phyloP scores from a whole-genome alignment of 2,329 filamentous ascomycete genomes.

The Alternaria consortialis region DNA sequence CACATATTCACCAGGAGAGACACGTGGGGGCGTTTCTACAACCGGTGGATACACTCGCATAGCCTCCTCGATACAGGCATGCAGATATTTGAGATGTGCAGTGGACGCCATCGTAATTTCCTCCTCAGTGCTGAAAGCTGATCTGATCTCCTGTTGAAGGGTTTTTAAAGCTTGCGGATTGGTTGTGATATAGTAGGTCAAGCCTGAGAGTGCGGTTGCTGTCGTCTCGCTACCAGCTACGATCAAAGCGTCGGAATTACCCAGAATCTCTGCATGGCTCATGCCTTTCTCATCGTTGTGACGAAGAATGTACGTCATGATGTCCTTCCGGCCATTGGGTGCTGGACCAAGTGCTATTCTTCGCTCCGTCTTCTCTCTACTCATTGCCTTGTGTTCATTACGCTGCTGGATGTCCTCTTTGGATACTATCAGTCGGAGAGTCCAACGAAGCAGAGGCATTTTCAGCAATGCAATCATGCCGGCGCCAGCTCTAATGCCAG shows the following conservation, averaged over 20 bases:
- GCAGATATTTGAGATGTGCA: conserved; percentile 23
- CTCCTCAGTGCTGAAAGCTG: conserved; percentile 10
- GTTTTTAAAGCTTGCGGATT: conserved; percentile 19
- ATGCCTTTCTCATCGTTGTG: conserved; percentile 24
- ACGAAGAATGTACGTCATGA: conserved; percentile 21
- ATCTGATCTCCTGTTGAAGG: conserved; percentile 18
- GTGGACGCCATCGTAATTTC: conserved; percentile 17
- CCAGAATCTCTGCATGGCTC: conserved; percentile 40
- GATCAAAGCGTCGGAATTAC: conserved; percentile 43
- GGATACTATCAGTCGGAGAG: background rate
- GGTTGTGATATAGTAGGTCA: conserved; percentile 12
- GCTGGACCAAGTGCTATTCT: conserved; percentile 6
- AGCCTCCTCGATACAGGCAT: conserved; percentile 24
- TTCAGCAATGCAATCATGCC: background rate
- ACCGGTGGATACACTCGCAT: conserved; percentile 30
- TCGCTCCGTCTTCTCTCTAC: background rate
- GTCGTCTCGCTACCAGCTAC: conserved; percentile 48
- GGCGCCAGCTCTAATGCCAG: background rate
- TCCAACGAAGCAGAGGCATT: background rate
- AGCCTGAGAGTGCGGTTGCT: conserved; percentile 16
- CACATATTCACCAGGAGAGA: conserved; percentile 19
- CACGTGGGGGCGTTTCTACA: conserved; percentile 8
- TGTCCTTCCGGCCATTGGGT: conserved; percentile 9
- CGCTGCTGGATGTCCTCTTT: conserved; percentile 4
- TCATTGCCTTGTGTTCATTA: conserved; percentile 3